Conservation (phyloP, 139 green algal genomes). For the Haematococcus lacustris region DNA sequence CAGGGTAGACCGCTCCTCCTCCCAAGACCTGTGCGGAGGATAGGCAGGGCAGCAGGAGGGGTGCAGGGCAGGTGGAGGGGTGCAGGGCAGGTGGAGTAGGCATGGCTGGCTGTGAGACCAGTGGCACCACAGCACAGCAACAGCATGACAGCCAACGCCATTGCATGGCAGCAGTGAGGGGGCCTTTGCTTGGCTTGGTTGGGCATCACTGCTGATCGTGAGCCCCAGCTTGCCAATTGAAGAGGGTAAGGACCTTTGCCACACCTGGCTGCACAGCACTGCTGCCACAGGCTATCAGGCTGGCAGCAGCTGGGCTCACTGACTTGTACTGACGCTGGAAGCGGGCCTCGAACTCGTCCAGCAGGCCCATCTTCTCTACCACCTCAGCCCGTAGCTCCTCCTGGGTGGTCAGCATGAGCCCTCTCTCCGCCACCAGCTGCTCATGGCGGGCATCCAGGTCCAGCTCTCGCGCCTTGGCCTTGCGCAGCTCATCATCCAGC, state of each 20-base stretch:
- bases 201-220: too few species aligned
- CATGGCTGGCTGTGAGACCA: not conserved
- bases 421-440: constrained; percentile 29
- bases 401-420: constrained; percentile 23
- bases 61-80: too few species aligned
- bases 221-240: too few species aligned
- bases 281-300: too few species aligned
- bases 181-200: too few species aligned
- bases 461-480: constrained; percentile 28
- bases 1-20: constrained; percentile 39
- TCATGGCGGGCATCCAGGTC: constrained; percentile 22
- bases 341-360: constrained; percentile 62
- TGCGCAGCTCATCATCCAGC: constrained; percentile 34
- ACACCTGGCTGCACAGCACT: too few species aligned
- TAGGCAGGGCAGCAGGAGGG: too few species aligned
- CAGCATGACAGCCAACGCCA: too few species aligned
- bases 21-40: constrained; percentile 45
- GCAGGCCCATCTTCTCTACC: constrained; percentile 51
- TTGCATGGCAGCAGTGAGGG: too few species aligned
- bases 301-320: not conserved
- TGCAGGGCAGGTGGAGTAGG: not conserved
- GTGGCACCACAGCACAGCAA: not conserved
- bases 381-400: constrained; percentile 44
- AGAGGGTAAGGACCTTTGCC: too few species aligned
- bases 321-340: constrained; percentile 54